A percentile compares a stretch with the other conserved stretches of the same genome.
These are phyloP conservation scores for Vairimorpha apis DNA, from an alignment of 371 early-diverging fungal species.

Conservation along the genomic window DNA sequence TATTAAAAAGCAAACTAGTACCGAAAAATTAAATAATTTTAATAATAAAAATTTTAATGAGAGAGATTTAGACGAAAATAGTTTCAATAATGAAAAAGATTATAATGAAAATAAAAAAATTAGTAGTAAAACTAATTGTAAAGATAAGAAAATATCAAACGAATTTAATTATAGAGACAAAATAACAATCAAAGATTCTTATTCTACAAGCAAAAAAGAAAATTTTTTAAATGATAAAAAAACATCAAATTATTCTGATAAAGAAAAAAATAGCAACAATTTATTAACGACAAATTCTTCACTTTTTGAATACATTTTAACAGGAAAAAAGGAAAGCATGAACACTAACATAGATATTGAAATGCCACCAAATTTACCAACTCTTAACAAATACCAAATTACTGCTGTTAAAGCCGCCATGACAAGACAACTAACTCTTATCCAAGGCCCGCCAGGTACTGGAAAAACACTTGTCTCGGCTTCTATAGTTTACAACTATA, in stretches of 20 bases:
- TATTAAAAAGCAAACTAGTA: constrained; percentile 3
- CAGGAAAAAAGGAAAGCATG: constrained; percentile 70
- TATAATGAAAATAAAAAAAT: neutral
- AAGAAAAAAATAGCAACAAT: constrained; percentile 82
- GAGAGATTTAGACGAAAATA: neutral
- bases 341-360: constrained; percentile 79
- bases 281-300: constrained; percentile 84
- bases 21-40: neutral
- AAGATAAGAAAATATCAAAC: too few relatives aligned
- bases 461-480: constrained; percentile 92
- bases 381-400: constrained; percentile 89
- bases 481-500: constrained; percentile 87
- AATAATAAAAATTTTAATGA: neutral
- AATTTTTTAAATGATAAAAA: too few relatives aligned
- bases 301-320: constrained; percentile 78
- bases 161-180: too few relatives aligned
- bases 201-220: too few relatives aligned
- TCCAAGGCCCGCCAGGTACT: constrained; percentile 70
- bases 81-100: neutral
- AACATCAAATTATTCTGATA: constrained; percentile 56
- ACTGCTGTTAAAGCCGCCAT: constrained; percentile 77
- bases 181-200: too few relatives aligned
- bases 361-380: constrained; percentile 75
- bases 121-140: constrained; percentile 62
- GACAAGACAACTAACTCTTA: constrained; percentile 81